Evolutionary conservation across 108 stramenopile genomes (phyloP), one percentile per base, ranked within the genome.

Genomic region (Craspedostauros australis): DNA sequence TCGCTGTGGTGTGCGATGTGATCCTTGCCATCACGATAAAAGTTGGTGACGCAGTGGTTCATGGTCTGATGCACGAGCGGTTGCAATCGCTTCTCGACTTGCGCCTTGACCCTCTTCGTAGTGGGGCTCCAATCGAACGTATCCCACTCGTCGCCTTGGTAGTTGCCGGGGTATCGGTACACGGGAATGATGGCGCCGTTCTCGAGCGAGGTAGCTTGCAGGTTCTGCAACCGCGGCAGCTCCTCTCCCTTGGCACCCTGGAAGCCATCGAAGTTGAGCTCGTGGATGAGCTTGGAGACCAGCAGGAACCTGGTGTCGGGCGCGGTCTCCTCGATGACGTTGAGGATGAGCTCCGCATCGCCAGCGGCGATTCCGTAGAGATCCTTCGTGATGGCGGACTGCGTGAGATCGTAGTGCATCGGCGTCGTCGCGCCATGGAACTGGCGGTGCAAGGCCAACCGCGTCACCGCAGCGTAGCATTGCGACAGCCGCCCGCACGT

Each of bases 151-250:
- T 73, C 68, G 5, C 86, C 86, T 14, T 53, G 48, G 44, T 87
- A 87, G 62, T 87, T 87, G 15, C 86, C 86, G 3, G 86, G 86
- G 58, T 87, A 87, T 22, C 86, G 70, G 41, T 84, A 84, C 0
- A 79, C 49, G 4, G 82, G 82, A 25, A 84, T 46, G 56, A 77
- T 19, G 15, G 39, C 39, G 18, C 41, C 22, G 25, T 54, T 33
- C 20, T 67, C 54, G 15, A 64, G 41, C 5, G 77, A 36, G 56
- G 81, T 80, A 0, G 82, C 86, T 51, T 87, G 86, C 23, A 87
- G 51, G 56, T 83, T 87, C 67, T 87, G 86, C 16, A 82, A 51
- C 28, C 86, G 47, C 1, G 86, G 86, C 4, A 87, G 60, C 24
- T 56, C 64, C 43, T 78, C 82, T 38, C 65, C 63, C 16, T 59